These are phyloP conservation scores for Elsinoe perseae DNA, from an alignment of 2,329 filamentous ascomycete genomes.

Conservation along the genomic window DNA sequence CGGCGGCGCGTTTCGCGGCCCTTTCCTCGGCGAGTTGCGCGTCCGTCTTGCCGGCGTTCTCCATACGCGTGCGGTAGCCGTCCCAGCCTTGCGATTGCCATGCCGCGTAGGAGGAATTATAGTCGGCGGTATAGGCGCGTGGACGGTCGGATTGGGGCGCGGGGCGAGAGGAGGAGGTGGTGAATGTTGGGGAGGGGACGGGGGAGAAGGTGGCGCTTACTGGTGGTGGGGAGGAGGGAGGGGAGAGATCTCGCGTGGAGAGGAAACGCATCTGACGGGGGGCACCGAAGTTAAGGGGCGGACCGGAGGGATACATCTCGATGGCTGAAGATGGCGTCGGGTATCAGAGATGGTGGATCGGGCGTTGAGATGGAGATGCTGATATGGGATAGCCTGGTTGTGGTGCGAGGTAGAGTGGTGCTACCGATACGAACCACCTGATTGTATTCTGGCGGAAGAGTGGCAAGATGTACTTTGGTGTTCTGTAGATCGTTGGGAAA, in stretches of 20 bases:
- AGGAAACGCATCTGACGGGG: background rate
- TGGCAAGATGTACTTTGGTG: too few species aligned
- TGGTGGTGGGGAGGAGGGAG: background rate
- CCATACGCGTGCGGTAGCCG: background rate
- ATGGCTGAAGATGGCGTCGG: too few species aligned
- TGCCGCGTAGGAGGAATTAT: background rate
- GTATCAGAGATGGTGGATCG: too few species aligned
- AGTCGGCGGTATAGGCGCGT: background rate
- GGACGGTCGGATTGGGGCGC: background rate
- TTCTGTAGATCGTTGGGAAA: too few species aligned
- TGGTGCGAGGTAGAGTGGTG: too few species aligned
- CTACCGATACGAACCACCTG: too few species aligned
- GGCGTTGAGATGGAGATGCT: too few species aligned
- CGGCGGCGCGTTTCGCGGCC: background rate
- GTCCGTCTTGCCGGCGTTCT: conserved; percentile 10
- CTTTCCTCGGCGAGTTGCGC: background rate
- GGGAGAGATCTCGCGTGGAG: background rate
- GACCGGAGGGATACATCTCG: background rate
- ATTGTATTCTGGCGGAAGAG: too few species aligned
- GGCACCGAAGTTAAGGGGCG: conserved; percentile 1
- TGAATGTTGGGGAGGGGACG: background rate
- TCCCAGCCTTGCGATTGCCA: conserved; percentile 8
- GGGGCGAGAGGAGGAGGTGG: background rate
- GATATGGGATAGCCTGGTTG: too few species aligned
- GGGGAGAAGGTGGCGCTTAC: background rate